Base-by-base conservation (phyloP, 768 basidiomycete species). In the Cystobasidium ongulense region DNA sequence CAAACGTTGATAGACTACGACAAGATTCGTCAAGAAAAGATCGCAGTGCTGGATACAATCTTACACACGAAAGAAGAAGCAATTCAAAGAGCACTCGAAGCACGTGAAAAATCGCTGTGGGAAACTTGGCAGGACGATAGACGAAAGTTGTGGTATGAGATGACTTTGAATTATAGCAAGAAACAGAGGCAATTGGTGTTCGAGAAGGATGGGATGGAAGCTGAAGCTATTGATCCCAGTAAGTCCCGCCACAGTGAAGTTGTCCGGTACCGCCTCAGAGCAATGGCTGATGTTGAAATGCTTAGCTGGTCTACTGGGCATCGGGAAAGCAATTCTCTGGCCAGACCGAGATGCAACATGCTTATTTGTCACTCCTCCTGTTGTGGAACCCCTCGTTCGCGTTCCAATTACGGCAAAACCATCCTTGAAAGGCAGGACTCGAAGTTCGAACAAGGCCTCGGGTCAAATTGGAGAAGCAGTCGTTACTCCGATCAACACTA, bases 61-160 rank as follows among this genome's bases (percentile, higher is more conserved):
- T 61, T 61, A 33, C 57, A 23, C 15, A 38, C 57, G 17, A 61
- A 61, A n/a, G 57, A 61, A 38, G 57, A 38, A 33, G 36, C 52
- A 50, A 13, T 29, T n/a, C 50, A 15, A 5, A 31, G 25, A 27
- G 27, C 41, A 23, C 50, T 13, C 18, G 39, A 52, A 52, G 43
- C 13, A 15, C 23, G 23, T 25, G 65, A 67, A 29, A 46, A 53
- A 15, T 52, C n/a, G 17, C 18, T 29, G n/a, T 67, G 65, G 65
- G 27, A 41, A 50, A 29, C 43, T 17, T 67, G 65, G 65, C 25
- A 67, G 43, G 50, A 67, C 27, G 43, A 67, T 10, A 67, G 52
- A 25, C 38, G 65, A 17, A 31, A 25, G 27, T 15, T 52, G 10
- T 67, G 65, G 65, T 25, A 29, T 41, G 65, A 52, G 15, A 38